phyloP scores from a whole-genome alignment of 2,329 filamentous ascomycete species.

The Fusarium sp. region DNA sequence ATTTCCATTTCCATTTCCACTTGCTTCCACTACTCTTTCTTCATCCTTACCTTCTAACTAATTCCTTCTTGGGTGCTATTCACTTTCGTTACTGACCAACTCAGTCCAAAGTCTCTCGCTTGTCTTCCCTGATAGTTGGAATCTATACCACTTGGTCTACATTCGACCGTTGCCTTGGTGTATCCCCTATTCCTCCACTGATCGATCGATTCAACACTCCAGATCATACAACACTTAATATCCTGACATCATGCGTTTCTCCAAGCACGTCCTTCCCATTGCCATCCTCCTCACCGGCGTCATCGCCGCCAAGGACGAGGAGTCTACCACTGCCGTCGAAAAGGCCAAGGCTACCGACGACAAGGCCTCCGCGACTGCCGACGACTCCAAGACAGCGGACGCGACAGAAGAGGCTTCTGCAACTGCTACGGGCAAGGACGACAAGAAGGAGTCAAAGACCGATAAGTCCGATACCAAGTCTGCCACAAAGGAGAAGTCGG shows the following conservation, averaged over 20 bases:
- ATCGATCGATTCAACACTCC: neutral
- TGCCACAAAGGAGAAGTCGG: conserved; percentile 9
- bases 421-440: conserved; percentile 19
- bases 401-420: conserved; percentile 17
- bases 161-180: neutral
- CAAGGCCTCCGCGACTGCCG: conserved; percentile 20
- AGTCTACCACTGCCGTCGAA: conserved; percentile 22
- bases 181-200: conserved; percentile 13
- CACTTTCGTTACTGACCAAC: conserved; percentile 26
- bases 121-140: conserved; percentile 5
- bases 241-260: conserved; percentile 37
- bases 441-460: conserved; percentile 10
- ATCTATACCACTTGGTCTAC: neutral
- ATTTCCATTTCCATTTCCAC: neutral
- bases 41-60: conserved; percentile 7
- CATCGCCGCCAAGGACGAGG: conserved; percentile 25
- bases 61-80: conserved; percentile 2
- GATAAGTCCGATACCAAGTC: conserved; percentile 10
- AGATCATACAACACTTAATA: neutral
- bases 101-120: conserved; percentile 21
- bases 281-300: conserved; percentile 36
- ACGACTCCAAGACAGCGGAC: conserved; percentile 29
- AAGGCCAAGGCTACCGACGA: conserved; percentile 25
- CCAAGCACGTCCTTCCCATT: conserved; percentile 38
- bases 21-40: neutral